Base-by-base conservation (phyloP, 2,329 filamentous ascomycete species). In the Trematosphaeria pertusa region DNA sequence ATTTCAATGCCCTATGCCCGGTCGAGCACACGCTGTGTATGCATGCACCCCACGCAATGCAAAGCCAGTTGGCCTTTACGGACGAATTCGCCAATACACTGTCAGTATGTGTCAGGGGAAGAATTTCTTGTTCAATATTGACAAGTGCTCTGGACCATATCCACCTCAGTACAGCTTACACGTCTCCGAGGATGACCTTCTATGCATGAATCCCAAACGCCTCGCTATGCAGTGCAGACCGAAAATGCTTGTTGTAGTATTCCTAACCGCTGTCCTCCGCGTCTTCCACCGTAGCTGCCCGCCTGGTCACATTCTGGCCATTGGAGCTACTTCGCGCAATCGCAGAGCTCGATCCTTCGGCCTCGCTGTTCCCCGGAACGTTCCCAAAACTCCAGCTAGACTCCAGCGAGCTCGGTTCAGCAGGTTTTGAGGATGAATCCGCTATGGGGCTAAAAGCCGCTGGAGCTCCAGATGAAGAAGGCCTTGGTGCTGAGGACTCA, bases 341-440 rank as follows among this genome's bases (percentile, higher is more conserved):
- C 14, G 60, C 63, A 35, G 68, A 66, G 43, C 62, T 64, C 12
- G 63, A 66, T 3, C 54, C 59, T 35, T 64, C 59, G 17, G 54
- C 54, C 34, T 68, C 65, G 15, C 50, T 63, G 28, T 52, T 52
- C 39, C 60, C 61, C 10, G 48, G 54, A 17, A 59, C 46, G 30
- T 69, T 66, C 8, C 59, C 65, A 47, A 72, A 72, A 42, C 64
- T 69, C 69, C 67, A 71, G 35, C 69, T 70, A 15, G 69, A 72
- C 28, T 61, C 67, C 3, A 71, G 55, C 3, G 61, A 67, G 37
- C 56, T 67, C 12, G 63, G 58, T 37, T 67, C 66, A 11, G 50
- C 60, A 35, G 50, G 22, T 37, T 64, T 66, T 7, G 62, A 56
- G 5, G 65, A 59, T 14, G 58, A 43, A 26, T 22, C 48, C 7